These are phyloP conservation scores for Phialocephala sp. DNA, from an alignment of 2,329 filamentous ascomycete species.

Conservation along the genomic window DNA sequence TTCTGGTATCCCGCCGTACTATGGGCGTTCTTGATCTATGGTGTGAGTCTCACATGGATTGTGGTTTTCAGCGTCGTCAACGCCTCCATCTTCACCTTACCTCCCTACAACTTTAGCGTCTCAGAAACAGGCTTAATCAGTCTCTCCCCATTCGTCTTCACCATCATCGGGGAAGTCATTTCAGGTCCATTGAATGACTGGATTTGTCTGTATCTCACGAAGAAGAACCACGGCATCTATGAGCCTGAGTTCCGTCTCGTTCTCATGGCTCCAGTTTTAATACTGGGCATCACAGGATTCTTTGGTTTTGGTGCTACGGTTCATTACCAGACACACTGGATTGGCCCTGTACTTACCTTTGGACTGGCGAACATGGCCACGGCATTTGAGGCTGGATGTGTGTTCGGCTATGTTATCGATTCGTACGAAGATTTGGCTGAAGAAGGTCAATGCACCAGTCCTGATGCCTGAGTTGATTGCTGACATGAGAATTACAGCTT, in stretches of 20 bases:
- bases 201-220: slow-evolving; percentile 34
- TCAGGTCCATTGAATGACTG: slow-evolving; percentile 50
- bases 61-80: slow-evolving; percentile 55
- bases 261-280: slow-evolving; percentile 42
- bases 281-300: slow-evolving; percentile 30
- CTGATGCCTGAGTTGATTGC: not conserved
- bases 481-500: slow-evolving; percentile 23
- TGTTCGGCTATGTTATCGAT: slow-evolving; percentile 35
- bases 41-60: slow-evolving; percentile 48
- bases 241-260: slow-evolving; percentile 58
- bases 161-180: slow-evolving; percentile 51
- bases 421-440: slow-evolving; percentile 33
- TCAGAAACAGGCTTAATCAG: slow-evolving; percentile 56
- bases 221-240: slow-evolving; percentile 33
- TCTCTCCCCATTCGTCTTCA: slow-evolving; percentile 55
- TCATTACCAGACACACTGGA: slow-evolving; percentile 32
- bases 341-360: slow-evolving; percentile 32
- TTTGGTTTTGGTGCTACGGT: slow-evolving; percentile 35
- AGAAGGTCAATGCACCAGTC: slow-evolving; percentile 24
- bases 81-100: slow-evolving; percentile 44
- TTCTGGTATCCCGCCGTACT: slow-evolving; percentile 47
- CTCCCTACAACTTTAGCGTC: slow-evolving; percentile 52
- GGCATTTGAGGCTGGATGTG: slow-evolving; percentile 31
- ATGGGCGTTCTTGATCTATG: slow-evolving; percentile 49
- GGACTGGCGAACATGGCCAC: slow-evolving; percentile 34